These are phyloP conservation scores for Trypanosoma caninum DNA, from an alignment of 208 protist genomes.

Conservation along the genomic window DNA sequence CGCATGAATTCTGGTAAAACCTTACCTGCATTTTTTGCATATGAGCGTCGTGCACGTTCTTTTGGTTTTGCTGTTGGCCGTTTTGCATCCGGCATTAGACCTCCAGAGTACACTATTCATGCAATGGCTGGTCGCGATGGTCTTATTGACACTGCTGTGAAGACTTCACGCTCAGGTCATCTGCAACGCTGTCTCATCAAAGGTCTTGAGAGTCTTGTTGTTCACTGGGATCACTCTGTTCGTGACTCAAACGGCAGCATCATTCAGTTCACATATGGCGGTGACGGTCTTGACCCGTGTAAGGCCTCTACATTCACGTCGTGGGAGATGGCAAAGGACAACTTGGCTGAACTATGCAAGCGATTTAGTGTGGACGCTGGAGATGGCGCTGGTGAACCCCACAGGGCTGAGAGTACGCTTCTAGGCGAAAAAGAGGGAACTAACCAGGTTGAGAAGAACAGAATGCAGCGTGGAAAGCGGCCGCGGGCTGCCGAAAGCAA, in stretches of 20 bases:
- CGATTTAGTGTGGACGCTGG: conserved; percentile 58
- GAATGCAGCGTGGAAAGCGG: conserved; percentile 10
- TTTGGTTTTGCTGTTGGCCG: conserved; percentile 92
- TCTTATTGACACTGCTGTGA: conserved; percentile 99
- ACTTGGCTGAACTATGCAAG: conserved; percentile 56
- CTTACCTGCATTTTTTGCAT: conserved; percentile 88
- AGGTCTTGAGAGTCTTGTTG: conserved; percentile 92
- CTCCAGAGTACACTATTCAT: conserved; percentile 99
- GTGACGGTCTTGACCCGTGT: conserved; percentile 96
- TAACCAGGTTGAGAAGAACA: not conserved
- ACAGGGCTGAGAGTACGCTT: not conserved
- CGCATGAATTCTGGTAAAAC: conserved; percentile 97
- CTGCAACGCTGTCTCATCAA: conserved; percentile 98
- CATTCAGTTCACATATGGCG: conserved; percentile 98
- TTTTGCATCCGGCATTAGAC: conserved; percentile 99
- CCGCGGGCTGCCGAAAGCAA: conserved; percentile 2
- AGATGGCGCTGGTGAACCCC: not conserved
- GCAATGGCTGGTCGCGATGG: conserved; percentile 99
- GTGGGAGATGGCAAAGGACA: conserved; percentile 92
- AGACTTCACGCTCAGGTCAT: conserved; percentile 99
- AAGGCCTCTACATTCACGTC: conserved; percentile 91
- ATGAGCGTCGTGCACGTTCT: conserved; percentile 70
- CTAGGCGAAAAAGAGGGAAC: too few species aligned
- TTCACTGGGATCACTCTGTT: conserved; percentile 96
- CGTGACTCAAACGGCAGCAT: conserved; percentile 93